Evolutionary conservation across 2,329 filamentous ascomycete genomes (phyloP).

Genomic region (Fusarium burgessii): DNA sequence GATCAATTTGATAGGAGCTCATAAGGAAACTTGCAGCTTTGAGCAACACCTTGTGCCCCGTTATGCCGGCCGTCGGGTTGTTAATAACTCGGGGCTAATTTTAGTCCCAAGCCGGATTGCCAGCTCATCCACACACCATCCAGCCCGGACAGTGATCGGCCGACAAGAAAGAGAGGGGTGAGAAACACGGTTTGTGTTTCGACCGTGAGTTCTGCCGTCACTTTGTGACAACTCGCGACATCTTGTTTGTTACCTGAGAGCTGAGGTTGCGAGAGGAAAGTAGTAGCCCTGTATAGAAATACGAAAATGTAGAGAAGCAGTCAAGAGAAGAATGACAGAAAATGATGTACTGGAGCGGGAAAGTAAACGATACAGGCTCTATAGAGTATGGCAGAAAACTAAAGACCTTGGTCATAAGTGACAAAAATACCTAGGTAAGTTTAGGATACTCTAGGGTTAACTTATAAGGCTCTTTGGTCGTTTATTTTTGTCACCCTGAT

Average conservation of each 20-base stretch:
- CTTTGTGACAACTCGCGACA: constrained; percentile 15
- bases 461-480: too few species aligned
- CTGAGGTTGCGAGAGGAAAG: constrained; percentile 2
- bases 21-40: constrained; percentile 13
- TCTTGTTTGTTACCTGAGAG: not conserved
- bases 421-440: not conserved
- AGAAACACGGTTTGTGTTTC: constrained; percentile 34
- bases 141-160: constrained; percentile 40
- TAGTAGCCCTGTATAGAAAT: not conserved
- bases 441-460: too few species aligned
- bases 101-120: constrained; percentile 44
- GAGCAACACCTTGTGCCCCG: constrained; percentile 25
- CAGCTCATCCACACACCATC: constrained; percentile 47
- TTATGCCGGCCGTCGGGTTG: constrained; percentile 30
- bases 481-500: too few species aligned
- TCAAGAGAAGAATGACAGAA: constrained; percentile 4
- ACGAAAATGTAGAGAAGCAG: constrained; percentile 11
- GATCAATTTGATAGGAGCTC: constrained; percentile 15
- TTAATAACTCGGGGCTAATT: constrained; percentile 43
- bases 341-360: not conserved
- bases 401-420: too few species aligned
- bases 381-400: too few species aligned
- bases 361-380: not conserved
- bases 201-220: constrained; percentile 36
- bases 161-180: constrained; percentile 41